phyloP scores from a whole-genome alignment of 345 rosid species.

The Melastoma malabathricum region DNA sequence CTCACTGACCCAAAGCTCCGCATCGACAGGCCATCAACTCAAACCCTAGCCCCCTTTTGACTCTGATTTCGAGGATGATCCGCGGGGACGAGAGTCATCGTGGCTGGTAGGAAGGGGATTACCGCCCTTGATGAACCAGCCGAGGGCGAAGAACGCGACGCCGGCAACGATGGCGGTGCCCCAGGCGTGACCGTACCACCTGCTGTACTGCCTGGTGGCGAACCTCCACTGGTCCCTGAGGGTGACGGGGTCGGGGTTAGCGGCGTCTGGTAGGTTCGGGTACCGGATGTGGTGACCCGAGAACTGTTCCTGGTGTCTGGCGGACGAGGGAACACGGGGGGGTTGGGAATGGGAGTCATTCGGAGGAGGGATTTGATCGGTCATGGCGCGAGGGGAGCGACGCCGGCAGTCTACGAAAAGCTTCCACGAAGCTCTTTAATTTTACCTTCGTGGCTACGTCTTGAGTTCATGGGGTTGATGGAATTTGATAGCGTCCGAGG shows the following conservation, averaged over 20 bases:
- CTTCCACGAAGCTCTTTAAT: too few relatives aligned
- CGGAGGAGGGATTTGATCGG: slow-evolving; percentile 1
- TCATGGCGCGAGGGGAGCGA: slow-evolving; percentile 2
- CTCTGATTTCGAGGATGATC: neutral
- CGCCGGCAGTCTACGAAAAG: too few relatives aligned
- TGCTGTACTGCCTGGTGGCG: slow-evolving; percentile 62
- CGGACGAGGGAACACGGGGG: neutral
- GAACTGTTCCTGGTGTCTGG: slow-evolving; percentile 7
- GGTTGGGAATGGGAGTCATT: neutral
- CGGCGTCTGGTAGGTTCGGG: slow-evolving; percentile 50
- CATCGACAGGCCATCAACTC: too few relatives aligned
- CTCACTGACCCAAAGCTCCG: too few relatives aligned
- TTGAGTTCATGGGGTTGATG: too few relatives aligned
- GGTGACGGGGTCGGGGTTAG: slow-evolving; percentile 62
- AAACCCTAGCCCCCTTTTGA: too few relatives aligned
- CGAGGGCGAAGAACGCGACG: slow-evolving; percentile 63
- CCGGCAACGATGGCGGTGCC: slow-evolving; percentile 86
- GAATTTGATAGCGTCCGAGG: too few relatives aligned
- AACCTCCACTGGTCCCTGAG: slow-evolving; percentile 79
- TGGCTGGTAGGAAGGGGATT: slow-evolving; percentile 75
- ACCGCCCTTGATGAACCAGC: slow-evolving; percentile 75
- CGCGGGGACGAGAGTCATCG: slow-evolving; percentile 13
- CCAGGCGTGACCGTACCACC: slow-evolving; percentile 86
- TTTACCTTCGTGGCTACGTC: too few relatives aligned
- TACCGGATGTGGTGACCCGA: slow-evolving; percentile 30